These are phyloP conservation scores for Vitellaria paradoxa DNA, from an alignment of 179 eudicot species.

Conservation along the genomic window DNA sequence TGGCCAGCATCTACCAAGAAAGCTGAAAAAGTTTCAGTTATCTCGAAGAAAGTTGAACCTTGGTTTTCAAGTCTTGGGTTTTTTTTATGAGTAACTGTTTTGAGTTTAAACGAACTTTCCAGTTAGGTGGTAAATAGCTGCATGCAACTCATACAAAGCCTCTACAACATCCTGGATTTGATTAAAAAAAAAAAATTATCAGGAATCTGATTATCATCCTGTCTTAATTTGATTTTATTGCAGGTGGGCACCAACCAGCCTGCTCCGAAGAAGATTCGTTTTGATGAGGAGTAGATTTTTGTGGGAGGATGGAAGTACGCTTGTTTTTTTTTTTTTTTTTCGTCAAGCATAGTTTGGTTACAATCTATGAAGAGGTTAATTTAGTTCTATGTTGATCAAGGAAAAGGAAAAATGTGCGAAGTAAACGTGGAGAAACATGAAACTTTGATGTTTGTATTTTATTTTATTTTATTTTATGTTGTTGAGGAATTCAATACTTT, in stretches of 20 bases:
- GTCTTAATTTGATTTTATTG: not conserved
- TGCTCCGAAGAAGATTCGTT: conserved; percentile 61
- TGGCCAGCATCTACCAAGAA: not conserved
- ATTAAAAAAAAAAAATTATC: not conserved
- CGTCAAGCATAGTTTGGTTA: not conserved
- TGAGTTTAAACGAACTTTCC: too few species aligned
- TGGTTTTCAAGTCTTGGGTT: too few species aligned
- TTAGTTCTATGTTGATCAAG: not conserved
- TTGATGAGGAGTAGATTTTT: conserved; percentile 16
- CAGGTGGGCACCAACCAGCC: conserved; percentile 60
- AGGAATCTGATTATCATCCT: not conserved
- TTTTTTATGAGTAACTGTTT: too few species aligned
- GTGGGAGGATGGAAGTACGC: not conserved
- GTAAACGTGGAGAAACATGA: not conserved
- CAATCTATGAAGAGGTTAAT: not conserved
- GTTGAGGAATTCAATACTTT: too few species aligned
- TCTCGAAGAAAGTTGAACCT: too few species aligned
- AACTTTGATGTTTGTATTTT: not conserved
- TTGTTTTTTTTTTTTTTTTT: not conserved
- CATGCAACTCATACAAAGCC: not conserved
- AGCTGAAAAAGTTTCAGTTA: too few species aligned
- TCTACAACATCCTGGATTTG: not conserved
- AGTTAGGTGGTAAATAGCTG: not conserved
- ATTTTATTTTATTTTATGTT: not conserved
- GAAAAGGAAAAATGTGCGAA: not conserved